Percentiles rank a stretch among this genome's conserved stretches.
Conservation (phyloP, 768 basidiomycete genomes). For the Multifurca ochricompacta region DNA sequence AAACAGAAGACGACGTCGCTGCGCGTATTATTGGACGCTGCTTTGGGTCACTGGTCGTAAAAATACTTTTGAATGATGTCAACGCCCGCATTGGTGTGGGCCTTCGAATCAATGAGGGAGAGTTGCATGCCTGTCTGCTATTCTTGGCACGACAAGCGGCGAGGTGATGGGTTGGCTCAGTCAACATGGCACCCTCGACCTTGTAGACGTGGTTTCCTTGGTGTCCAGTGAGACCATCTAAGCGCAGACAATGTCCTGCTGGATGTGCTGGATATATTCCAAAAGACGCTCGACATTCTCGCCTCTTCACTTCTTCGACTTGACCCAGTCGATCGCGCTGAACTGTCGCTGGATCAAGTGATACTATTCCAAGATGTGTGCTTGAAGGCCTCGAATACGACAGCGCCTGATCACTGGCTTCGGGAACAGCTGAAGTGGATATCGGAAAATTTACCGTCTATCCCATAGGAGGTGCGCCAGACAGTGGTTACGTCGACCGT, state of each 20-base stretch:
- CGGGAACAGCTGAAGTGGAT: background rate
- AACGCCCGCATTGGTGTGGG: background rate
- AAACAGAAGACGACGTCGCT: background rate
- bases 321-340: background rate
- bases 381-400: background rate
- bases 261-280: background rate
- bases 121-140: background rate
- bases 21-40: background rate
- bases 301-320: background rate
- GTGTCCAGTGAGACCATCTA: background rate
- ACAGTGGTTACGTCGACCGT: background rate
- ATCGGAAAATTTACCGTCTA: background rate
- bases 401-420: background rate
- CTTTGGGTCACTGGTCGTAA: background rate
- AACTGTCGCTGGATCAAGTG: background rate
- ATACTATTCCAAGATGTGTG: background rate
- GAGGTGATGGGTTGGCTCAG: background rate
- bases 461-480: background rate
- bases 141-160: background rate
- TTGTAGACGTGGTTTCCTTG: background rate
- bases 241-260: background rate
- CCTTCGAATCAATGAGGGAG: background rate
- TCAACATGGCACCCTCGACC: background rate
- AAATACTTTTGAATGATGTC: background rate
- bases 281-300: background rate